Conservation (phyloP, 2,329 filamentous ascomycete genomes). For the Dothiorella sarmentorum region DNA sequence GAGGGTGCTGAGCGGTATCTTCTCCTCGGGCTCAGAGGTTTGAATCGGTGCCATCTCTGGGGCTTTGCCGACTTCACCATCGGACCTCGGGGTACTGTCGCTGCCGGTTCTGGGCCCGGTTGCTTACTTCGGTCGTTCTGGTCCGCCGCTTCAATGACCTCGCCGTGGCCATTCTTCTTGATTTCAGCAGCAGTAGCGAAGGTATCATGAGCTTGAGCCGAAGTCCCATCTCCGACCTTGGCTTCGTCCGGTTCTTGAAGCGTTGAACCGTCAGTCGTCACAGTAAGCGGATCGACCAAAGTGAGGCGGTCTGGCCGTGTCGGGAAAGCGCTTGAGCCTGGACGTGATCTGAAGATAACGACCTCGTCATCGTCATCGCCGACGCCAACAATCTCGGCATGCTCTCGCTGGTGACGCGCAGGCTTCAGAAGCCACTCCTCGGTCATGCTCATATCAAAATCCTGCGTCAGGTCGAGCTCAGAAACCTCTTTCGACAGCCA, state of each 20-base stretch:
- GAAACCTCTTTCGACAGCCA: slow-evolving; percentile 47
- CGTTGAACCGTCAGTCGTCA: not conserved
- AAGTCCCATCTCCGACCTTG: not conserved
- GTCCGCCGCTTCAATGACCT: no score
- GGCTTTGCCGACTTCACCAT: not conserved
- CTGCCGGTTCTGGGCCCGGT: not conserved
- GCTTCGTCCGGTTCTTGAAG: not conserved
- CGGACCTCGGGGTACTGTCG: not conserved
- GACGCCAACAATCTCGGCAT: slow-evolving; percentile 26
- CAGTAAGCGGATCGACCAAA: not conserved
- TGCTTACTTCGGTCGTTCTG: not conserved
- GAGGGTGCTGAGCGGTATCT: slow-evolving; percentile 1
- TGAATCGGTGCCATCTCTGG: not conserved
- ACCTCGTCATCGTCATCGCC: slow-evolving; percentile 25
- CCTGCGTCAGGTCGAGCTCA: slow-evolving; percentile 30
- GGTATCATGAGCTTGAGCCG: not conserved
- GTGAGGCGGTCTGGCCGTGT: slow-evolving; percentile 5
- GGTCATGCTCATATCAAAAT: slow-evolving; percentile 30
- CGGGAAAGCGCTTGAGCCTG: slow-evolving; percentile 19
- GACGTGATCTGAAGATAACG: slow-evolving; percentile 21
- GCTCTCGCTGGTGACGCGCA: slow-evolving; percentile 23
- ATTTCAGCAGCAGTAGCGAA: not conserved
- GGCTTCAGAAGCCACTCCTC: slow-evolving; percentile 23
- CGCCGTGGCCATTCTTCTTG: not conserved
- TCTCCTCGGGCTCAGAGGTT: not conserved